Evolutionary conservation across 2,329 filamentous ascomycete species (phyloP).

Genomic region (Pseudocercospora crystallina): DNA sequence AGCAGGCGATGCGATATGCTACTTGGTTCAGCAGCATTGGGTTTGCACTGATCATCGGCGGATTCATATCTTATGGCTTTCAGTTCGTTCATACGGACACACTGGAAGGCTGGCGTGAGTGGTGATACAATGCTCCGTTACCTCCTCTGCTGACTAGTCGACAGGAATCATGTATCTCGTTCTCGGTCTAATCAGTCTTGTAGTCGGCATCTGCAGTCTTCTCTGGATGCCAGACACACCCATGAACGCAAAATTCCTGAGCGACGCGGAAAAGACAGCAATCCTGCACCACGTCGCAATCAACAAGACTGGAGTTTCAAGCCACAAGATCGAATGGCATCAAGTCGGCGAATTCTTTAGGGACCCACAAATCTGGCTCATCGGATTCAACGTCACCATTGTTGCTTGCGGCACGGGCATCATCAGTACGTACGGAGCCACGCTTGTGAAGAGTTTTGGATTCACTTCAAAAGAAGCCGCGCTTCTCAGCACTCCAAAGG

Average conservation of each 20-base stretch:
- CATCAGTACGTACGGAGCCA: slow-evolving; percentile 38
- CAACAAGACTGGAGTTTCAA: slow-evolving; percentile 42
- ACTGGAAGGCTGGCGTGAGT: slow-evolving; percentile 22
- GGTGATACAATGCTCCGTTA: background rate
- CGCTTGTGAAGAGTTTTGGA: slow-evolving; percentile 34
- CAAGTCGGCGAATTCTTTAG: slow-evolving; percentile 57
- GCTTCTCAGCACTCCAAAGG: slow-evolving; percentile 55
- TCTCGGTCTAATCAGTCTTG: slow-evolving; percentile 44
- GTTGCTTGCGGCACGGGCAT: slow-evolving; percentile 42
- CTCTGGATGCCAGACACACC: slow-evolving; percentile 35
- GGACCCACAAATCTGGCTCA: slow-evolving; percentile 53
- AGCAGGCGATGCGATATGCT: slow-evolving; percentile 63
- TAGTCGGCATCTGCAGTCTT: slow-evolving; percentile 35
- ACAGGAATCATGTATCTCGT: slow-evolving; percentile 40
- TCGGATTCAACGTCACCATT: slow-evolving; percentile 28
- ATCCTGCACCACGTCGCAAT: slow-evolving; percentile 44
- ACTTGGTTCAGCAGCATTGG: slow-evolving; percentile 67
- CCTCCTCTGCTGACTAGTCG: background rate
- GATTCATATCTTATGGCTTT: slow-evolving; percentile 57
- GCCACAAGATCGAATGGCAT: slow-evolving; percentile 45
- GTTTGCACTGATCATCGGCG: slow-evolving; percentile 56
- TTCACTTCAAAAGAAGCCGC: slow-evolving; percentile 32
- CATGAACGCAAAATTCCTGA: slow-evolving; percentile 29
- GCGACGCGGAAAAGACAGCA: slow-evolving; percentile 42
- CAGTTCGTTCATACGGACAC: slow-evolving; percentile 40